Evolutionary conservation across 2,329 filamentous ascomycete species (phyloP), one percentile per base, ranked within the genome.

Genomic region (Pseudogymnoascus sp.): DNA sequence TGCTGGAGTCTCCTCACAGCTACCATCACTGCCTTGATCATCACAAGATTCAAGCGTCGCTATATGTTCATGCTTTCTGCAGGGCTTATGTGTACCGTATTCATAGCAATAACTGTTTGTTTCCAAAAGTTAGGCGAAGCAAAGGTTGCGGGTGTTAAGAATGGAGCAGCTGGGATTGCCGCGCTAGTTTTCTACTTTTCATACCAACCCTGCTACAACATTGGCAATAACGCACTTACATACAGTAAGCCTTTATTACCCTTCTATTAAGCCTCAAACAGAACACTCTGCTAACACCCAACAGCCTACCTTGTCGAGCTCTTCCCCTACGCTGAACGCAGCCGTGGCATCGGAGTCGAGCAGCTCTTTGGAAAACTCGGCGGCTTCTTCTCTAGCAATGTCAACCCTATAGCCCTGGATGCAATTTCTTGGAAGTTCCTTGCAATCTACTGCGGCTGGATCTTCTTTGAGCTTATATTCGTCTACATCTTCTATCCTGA

Each of bases 211-310:
- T 71, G 69, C 63, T 79, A 79, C 67, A 79, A 79, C 62, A 72
- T 79, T 56, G 77, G 75, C 12, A 78, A 78, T 68, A 79, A 79
- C 63, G 75, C 77, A 26, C 69, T 80, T 39, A 77, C 76, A 1
- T 77, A 77, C 66, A 77, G 37, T 39, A 39, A 39, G 37, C 10
- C 37, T 19, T 12, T 64, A 66, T 12, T 64, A 66, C 56, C 64
- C 64, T 59, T 41, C 23, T 10, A 39, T 39, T 6, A 38, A 39
- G 5, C 18, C 19, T 33, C 23, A 15, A n/a, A 39, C 3, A 39
- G 18, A 39, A 39, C 37, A 39, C 37, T 6, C 37, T 39, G 37
- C 37, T 21, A 39, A 39, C 18, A 39, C 18, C 18, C 2, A 5
- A 21, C 19, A 69, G 68, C 70, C 1, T 72, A 71, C 60, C 68